Base-by-base conservation (phyloP, 805 yeast genomes). In the Saccharomycodes ludwigii region DNA sequence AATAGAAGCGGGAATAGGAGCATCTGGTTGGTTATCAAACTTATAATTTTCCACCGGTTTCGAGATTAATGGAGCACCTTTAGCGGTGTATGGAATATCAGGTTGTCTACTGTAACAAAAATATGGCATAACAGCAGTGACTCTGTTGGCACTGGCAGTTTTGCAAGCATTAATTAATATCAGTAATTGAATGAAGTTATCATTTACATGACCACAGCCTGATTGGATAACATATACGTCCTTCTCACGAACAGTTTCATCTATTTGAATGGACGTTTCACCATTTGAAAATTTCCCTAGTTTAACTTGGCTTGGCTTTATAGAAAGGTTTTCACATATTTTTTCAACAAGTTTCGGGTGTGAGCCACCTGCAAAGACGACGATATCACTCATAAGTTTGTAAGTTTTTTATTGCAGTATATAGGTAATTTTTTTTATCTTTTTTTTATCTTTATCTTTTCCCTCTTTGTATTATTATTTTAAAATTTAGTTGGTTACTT, bases 61-160 rank as follows among this genome's bases (percentile, higher is more conserved):
- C 3, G 63, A 48, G 11, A 64, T 52, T 27, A 64, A 59, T 6
- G 93, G 93, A 1, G 86, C 82, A 9, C 93, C 91, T 22, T 71
- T 68, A 48, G 70, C 68, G 35, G 81, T 73, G 48, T 79, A 80
- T 20, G 95, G 94, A 22, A 83, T 73, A 55, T 88, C 97, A 4
- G 95, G 94, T 56, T 91, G 99, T 48, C 99, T 69, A 3, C 94
- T 81, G 52, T 91, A 91, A 18, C 97, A 95, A 56, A 91, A 91
- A 38, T 85, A 65, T 3, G 99, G 98, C 54, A 82, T 63, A 19
- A 85, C 94, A 0, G 88, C 95, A 2, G 94, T 83, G 27, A 85
- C 94, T 36, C 88, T 66, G 36, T 71, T 72, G 10, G 95, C 95
- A 36, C 88, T 76, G 3, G 96, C 93, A 29, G 83, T 76, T 47